These are phyloP conservation scores for Stemphylium lycopersici DNA, from an alignment of 2,329 filamentous ascomycete genomes.

Conservation along the genomic window DNA sequence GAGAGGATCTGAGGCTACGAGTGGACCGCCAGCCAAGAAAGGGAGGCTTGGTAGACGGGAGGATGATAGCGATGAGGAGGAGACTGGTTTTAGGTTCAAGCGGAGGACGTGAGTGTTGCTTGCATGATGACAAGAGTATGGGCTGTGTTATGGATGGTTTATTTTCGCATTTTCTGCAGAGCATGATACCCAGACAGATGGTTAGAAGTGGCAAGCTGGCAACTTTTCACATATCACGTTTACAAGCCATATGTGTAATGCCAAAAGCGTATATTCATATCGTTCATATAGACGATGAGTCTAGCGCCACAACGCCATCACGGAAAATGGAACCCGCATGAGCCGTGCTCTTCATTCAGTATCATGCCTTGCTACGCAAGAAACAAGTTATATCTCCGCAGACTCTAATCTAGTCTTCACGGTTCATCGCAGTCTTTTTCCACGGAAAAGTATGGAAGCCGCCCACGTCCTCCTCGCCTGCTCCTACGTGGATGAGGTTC, in stretches of 20 bases:
- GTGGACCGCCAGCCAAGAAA: constrained; percentile 39
- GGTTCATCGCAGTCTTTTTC: background rate
- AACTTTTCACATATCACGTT: background rate
- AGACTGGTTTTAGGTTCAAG: constrained; percentile 62
- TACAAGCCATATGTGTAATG: background rate
- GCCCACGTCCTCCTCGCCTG: background rate
- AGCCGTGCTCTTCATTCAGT: background rate
- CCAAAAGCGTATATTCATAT: constrained; percentile 10
- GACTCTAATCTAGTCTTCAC: background rate
- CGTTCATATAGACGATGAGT: constrained; percentile 3
- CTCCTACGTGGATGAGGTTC: background rate
- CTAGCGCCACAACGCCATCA: constrained; percentile 9
- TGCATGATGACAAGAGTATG: background rate
- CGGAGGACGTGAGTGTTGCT: constrained; percentile 22
- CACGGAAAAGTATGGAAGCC: background rate
- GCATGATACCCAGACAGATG: constrained; percentile 11
- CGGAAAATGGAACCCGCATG: background rate
- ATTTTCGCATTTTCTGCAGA: background rate
- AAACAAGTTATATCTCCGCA: background rate
- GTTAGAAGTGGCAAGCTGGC: background rate
- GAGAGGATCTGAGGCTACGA: constrained; percentile 30
- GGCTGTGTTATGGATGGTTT: background rate
- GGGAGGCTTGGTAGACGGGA: constrained; percentile 31
- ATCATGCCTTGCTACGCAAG: background rate
- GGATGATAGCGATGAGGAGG: constrained; percentile 64